A percentile compares a stretch with the other conserved stretches of the same genome.
These are phyloP conservation scores for Spizellomyces sp. DNA, from an alignment of 192 early-diverging fungal species.

Conservation along the genomic window DNA sequence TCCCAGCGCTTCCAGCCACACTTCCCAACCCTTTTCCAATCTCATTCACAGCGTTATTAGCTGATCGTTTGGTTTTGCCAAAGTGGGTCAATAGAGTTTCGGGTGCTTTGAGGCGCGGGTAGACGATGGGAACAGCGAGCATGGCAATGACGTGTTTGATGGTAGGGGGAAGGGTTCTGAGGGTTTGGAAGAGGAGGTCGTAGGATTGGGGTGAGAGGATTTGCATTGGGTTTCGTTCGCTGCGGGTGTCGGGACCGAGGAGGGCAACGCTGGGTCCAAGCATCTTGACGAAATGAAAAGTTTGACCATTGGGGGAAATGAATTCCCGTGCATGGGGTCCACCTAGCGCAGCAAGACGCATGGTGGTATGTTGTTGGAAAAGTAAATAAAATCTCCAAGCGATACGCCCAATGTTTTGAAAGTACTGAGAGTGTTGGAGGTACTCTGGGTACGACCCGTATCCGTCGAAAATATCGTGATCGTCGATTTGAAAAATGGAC, in stretches of 20 bases:
- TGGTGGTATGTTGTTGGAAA: conserved; percentile 57
- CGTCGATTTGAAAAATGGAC: conserved; percentile 25
- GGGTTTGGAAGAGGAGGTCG: conserved; percentile 52
- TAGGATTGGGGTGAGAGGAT: conserved; percentile 63
- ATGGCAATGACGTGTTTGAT: conserved; percentile 10
- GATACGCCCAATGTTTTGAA: conserved; percentile 70
- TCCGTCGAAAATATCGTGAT: conserved; percentile 30
- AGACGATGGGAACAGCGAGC: conserved; percentile 12
- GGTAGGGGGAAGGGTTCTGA: neutral
- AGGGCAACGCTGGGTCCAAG: conserved; percentile 65
- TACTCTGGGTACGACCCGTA: conserved; percentile 70
- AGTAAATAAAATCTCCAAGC: conserved; percentile 78
- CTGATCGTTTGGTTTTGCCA: conserved; percentile 21
- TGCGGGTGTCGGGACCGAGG: conserved; percentile 68
- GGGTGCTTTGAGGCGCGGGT: conserved; percentile 18
- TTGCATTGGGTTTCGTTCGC: conserved; percentile 65
- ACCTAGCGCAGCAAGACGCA: neutral
- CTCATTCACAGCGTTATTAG: conserved; percentile 20
- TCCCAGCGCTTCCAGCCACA: conserved; percentile 9
- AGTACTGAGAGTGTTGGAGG: conserved; percentile 67
- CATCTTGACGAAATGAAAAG: conserved; percentile 63
- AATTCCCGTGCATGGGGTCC: conserved; percentile 8
- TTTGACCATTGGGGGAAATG: conserved; percentile 29
- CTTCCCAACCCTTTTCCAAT: conserved; percentile 14
- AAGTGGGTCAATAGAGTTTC: conserved; percentile 15